A percentile compares a stretch with the other conserved stretches of the same genome.
Conservation (phyloP, 345 rosid genomes). For the Geranium brycei region DNA sequence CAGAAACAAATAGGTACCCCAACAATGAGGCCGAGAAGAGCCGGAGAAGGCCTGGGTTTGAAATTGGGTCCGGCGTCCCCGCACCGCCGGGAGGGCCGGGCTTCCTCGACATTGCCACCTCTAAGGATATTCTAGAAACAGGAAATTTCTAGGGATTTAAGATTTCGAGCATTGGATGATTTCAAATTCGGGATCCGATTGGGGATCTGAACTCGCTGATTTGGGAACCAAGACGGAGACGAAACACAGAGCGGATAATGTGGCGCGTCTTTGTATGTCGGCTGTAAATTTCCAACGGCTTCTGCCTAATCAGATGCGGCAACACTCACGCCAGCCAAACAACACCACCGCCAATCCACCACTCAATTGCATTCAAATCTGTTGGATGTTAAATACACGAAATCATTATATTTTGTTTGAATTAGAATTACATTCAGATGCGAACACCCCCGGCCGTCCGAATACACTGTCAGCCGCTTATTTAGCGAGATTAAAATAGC, state of each 20-base stretch:
- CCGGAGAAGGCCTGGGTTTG: background rate
- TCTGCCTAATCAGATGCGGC: no score
- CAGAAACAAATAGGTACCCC: background rate
- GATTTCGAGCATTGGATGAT: background rate
- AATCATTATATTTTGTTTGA: no score
- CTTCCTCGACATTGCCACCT: background rate
- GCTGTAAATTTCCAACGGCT: background rate
- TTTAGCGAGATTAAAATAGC: no score
- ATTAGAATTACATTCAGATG: no score
- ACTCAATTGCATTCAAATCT: no score
- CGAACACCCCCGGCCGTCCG: no score
- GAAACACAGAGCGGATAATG: background rate
- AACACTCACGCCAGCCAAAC: conserved; percentile 3
- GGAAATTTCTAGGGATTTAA: background rate
- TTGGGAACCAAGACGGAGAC: background rate
- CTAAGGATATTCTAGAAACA: no score
- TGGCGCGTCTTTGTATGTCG: background rate
- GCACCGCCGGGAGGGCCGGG: background rate
- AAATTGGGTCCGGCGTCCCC: background rate
- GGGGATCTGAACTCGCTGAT: background rate
- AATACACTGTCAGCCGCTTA: no score
- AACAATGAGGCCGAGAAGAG: background rate
- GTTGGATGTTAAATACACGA: no score
- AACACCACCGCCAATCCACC: background rate
- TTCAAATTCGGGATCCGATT: background rate